A percentile compares a stretch with the other conserved stretches of the same genome.
phyloP scores from a whole-genome alignment of 2,329 filamentous ascomycete genomes.

The Botrytis elliptica region DNA sequence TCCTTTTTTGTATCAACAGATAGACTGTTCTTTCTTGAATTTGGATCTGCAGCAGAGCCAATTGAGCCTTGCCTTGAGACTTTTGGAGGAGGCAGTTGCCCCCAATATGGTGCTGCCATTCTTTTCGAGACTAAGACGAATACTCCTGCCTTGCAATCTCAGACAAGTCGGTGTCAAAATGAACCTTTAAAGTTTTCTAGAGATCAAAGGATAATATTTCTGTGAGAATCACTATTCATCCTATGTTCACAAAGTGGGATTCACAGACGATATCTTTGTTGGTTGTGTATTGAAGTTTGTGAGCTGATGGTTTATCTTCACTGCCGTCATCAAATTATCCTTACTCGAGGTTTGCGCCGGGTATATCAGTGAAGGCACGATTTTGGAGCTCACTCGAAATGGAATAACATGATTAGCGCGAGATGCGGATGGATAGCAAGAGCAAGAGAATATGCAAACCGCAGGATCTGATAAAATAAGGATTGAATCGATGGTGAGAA shows the following conservation, averaged over 20 bases:
- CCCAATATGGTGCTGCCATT: constrained; percentile 50
- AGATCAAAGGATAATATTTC: not conserved
- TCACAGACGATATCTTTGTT: not conserved
- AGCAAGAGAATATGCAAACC: constrained; percentile 1
- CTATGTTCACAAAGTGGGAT: not conserved
- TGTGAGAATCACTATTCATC: not conserved
- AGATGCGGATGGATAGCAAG: constrained; percentile 19
- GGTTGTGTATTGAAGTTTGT: not conserved
- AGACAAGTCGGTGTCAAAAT: constrained; percentile 12
- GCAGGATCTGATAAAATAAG: constrained; percentile 13
- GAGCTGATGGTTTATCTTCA: constrained; percentile 25
- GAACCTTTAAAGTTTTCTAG: not conserved
- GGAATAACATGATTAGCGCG: constrained; percentile 12
- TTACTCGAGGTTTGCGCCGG: constrained; percentile 24
- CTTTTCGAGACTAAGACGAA: not conserved
- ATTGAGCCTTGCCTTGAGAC: constrained; percentile 39
- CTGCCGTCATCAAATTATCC: constrained; percentile 24
- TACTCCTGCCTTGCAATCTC: not conserved
- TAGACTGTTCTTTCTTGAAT: constrained; percentile 28
- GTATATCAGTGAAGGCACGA: constrained; percentile 21
- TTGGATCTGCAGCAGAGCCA: constrained; percentile 39
- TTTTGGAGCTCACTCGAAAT: constrained; percentile 13
- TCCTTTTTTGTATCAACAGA: constrained; percentile 31
- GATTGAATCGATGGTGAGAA: constrained; percentile 10
- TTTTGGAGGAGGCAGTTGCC: constrained; percentile 53